Base-by-base conservation (phyloP, 139 green algal species). In the Coelastrella sp. region DNA sequence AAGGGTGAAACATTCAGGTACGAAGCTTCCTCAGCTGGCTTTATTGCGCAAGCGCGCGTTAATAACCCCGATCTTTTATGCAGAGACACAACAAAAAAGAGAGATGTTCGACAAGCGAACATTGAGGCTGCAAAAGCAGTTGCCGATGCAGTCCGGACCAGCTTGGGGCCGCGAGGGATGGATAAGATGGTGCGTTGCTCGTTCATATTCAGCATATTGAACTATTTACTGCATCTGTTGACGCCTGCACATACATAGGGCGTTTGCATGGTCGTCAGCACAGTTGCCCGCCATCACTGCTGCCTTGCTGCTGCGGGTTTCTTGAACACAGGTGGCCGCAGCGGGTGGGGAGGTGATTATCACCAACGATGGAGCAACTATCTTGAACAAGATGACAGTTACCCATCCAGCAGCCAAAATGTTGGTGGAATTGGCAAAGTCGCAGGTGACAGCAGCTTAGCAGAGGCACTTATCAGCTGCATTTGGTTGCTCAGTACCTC, bases 291-390 rank as follows among this genome's bases (percentile, higher is more conserved):
- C 74, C 74, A 80, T 80, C 25, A 14, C 74, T 76, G 24, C 35
- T 56, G 15, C 57, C 84, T 19, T 70, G 27, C 25, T 58, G 25
- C 24, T 63, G n/a, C 24, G 57, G 8, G 8, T 35, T 27, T 11
- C 57, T 66, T 7, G 25, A 49, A 49, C 60, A 70, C 94, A 98
- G 96, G 95, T 99, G 15, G 95, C 94, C 7, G 93, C 96, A 61
- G 92, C 96, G 0, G 95, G 97, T 60, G 98, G 98, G 4, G 97
- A 99, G 87, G 98, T 99, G 12, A 98, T 99, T 90, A 99, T 99
- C 91, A 99, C 98, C 58, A 99, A 99, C 91, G 98, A 99, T 90
- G 98, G 98, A 7, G 98, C 98, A 11, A 99, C 98, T 20, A 99
- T 99, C 78, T 93, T 99, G 14, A 97, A 99, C 82, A 99, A 98